A percentile compares a stretch with the other conserved stretches of the same genome.
Evolutionary conservation across 73 alveolate genomes (phyloP).

Genomic region (Stentor roeselii): DNA sequence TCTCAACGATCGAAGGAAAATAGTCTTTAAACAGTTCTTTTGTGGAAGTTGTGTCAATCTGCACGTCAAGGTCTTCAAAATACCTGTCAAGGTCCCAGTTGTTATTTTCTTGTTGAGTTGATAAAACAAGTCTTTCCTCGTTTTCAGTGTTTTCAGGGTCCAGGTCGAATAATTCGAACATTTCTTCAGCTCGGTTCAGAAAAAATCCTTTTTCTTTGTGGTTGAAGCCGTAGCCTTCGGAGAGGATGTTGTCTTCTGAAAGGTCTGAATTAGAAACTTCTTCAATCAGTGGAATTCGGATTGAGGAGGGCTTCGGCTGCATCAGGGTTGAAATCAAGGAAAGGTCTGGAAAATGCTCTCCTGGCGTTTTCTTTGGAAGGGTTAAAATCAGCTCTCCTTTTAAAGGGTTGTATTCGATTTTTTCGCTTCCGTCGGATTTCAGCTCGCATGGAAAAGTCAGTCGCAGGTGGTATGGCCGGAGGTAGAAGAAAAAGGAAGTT

Average conservation of each 20-base stretch:
- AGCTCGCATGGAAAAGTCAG: background rate
- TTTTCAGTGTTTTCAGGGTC: background rate
- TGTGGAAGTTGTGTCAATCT: background rate
- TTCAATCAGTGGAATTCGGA: background rate
- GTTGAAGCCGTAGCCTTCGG: background rate
- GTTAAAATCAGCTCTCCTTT: background rate
- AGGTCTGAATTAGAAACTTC: no score
- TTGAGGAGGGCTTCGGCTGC: background rate
- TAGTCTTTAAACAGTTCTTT: background rate
- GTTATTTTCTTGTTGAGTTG: background rate
- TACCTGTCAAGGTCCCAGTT: background rate
- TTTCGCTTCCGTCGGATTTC: background rate
- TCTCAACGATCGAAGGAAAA: background rate
- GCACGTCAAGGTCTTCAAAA: background rate
- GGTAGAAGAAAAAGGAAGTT: background rate
- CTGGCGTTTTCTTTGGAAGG: background rate
- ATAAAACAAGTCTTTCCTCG: background rate
- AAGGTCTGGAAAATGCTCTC: background rate
- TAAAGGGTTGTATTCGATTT: background rate
- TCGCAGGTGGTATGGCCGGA: background rate
- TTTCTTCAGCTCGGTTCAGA: background rate
- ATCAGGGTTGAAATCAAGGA: background rate
- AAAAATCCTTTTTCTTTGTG: background rate
- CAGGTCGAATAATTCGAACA: background rate
- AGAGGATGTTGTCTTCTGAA: background rate